These are phyloP conservation scores for Ceratocystis papillata DNA, from an alignment of 2,329 filamentous ascomycete species.

Conservation along the genomic window DNA sequence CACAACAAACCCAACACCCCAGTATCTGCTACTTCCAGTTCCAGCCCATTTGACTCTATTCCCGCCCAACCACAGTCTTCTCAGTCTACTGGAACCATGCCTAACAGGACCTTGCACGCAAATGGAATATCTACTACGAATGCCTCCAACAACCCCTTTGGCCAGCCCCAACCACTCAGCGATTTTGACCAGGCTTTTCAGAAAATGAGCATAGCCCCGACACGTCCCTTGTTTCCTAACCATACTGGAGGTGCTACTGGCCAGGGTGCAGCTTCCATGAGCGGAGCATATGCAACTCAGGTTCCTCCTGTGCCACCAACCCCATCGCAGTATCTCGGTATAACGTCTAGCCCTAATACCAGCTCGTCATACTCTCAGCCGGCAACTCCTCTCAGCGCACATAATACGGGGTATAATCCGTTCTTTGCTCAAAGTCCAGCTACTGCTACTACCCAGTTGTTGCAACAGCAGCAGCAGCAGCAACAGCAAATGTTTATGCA, in stretches of 20 bases:
- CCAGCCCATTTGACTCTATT: conserved; percentile 58
- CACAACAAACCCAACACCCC: conserved; percentile 29
- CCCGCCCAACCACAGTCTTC: conserved; percentile 49
- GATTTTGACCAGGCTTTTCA: conserved; percentile 54
- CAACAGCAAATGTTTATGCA: conserved; percentile 30
- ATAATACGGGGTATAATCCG: conserved; percentile 22
- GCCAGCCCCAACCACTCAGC: conserved; percentile 38
- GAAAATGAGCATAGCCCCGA: conserved; percentile 30
- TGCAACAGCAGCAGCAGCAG: not conserved
- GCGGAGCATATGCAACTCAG: conserved; percentile 32
- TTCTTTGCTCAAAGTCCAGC: conserved; percentile 17
- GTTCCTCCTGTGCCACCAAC: conserved; percentile 60
- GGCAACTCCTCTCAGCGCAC: conserved; percentile 17
- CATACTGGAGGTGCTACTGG: conserved; percentile 54
- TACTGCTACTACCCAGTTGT: not conserved
- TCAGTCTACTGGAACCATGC: conserved; percentile 52
- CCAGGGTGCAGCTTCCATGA: conserved; percentile 30
- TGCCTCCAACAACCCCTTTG: conserved; percentile 58
- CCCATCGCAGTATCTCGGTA: conserved; percentile 38
- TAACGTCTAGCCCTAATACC: conserved; percentile 25
- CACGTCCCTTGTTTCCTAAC: conserved; percentile 60
- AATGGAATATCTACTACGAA: conserved; percentile 27
- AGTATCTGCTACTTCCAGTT: conserved; percentile 39
- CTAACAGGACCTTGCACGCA: conserved; percentile 45
- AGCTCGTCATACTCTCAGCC: conserved; percentile 22